Conservation (phyloP, 73 alveolate species). For the Paramecium biaurelia region DNA sequence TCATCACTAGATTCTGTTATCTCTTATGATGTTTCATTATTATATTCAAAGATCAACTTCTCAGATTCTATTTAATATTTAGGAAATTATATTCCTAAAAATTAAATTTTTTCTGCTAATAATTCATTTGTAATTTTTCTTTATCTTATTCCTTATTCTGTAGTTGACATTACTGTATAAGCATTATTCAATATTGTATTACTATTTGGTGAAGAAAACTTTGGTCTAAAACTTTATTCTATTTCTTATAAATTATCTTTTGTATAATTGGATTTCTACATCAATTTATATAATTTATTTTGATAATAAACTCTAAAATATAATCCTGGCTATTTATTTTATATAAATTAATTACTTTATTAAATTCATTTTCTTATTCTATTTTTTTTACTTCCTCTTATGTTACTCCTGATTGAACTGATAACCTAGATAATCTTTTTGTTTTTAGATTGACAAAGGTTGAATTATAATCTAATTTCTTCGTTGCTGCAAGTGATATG, state of each 20-base stretch:
- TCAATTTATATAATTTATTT: not conserved
- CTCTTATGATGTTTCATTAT: not conserved
- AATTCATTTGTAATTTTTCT: not conserved
- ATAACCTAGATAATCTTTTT: not conserved
- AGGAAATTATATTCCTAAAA: not conserved
- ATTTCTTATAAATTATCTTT: not conserved
- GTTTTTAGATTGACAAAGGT: not conserved
- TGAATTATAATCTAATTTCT: not conserved
- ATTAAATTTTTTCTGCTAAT: not conserved
- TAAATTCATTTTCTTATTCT: not conserved
- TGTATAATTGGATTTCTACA: not conserved
- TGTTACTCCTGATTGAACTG: not conserved
- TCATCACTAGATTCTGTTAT: not conserved
- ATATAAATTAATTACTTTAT: not conserved
- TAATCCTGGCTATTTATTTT: not conserved
- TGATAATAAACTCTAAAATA: not conserved
- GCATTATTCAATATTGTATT: not conserved
- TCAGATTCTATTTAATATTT: not conserved
- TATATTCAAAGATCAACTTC: not conserved
- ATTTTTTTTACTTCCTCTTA: not conserved
- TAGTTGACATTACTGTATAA: not conserved
- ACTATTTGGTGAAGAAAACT: not conserved
- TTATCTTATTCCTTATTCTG: not conserved
- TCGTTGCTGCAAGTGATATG: not conserved
- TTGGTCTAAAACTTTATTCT: not conserved